Conservation (phyloP, 31 red algal species). For the Bonnemaisonia californica region DNA sequence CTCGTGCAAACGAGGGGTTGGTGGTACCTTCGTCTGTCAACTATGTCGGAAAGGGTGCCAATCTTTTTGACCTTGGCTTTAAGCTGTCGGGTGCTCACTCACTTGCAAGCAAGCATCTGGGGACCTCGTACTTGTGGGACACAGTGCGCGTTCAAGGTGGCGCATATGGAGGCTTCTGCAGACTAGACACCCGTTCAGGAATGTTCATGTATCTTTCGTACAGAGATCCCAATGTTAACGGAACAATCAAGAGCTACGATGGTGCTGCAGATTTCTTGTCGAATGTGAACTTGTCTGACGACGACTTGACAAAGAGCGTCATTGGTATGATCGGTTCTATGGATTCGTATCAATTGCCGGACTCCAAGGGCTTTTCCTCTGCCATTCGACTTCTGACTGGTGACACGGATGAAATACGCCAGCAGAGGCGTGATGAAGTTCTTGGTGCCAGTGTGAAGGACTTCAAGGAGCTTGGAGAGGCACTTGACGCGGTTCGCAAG, state of each 20-base stretch:
- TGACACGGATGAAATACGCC: conserved; percentile 90
- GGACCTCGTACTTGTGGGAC: conserved; percentile 97
- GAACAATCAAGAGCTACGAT: conserved; percentile 87
- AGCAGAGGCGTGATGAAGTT: conserved; percentile 89
- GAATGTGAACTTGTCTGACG: conserved; percentile 54
- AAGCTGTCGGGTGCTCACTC: conserved; percentile 70
- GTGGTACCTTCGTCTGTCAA: conserved; percentile 90
- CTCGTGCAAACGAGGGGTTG: conserved; percentile 79
- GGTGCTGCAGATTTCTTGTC: conserved; percentile 68
- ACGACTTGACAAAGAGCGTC: conserved; percentile 84
- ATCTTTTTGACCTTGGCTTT: conserved; percentile 85
- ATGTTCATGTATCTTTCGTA: conserved; percentile 94
- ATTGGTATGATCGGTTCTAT: conserved; percentile 98
- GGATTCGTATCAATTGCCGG: conserved; percentile 93
- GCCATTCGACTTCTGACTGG: conserved; percentile 65
- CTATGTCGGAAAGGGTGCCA: conserved; percentile 95
- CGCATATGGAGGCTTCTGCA: conserved; percentile 97
- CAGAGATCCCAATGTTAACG: conserved; percentile 92
- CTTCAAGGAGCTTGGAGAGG: conserved; percentile 86
- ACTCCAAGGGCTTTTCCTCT: conserved; percentile 89
- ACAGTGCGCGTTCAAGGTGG: conserved; percentile 96
- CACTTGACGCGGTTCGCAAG: conserved; percentile 48
- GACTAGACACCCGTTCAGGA: conserved; percentile 79
- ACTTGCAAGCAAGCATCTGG: conserved; percentile 81
- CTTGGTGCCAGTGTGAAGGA: conserved; percentile 76